These are phyloP conservation scores for Pseudopithomyces chartarum DNA, from an alignment of 2,329 filamentous ascomycete species.

Conservation along the genomic window DNA sequence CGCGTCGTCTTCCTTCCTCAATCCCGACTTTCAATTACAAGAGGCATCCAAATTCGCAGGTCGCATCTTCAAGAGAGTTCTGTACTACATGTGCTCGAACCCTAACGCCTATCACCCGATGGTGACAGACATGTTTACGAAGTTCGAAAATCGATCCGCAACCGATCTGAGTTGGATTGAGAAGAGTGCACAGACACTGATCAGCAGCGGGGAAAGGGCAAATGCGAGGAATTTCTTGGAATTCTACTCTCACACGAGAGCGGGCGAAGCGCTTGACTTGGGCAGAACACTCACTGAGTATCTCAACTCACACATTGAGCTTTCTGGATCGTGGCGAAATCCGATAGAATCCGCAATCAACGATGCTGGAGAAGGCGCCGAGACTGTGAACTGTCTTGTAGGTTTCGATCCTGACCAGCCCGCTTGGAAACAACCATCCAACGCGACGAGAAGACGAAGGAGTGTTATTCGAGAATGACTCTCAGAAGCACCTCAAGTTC, in stretches of 20 bases:
- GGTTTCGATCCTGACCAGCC: conserved; percentile 33
- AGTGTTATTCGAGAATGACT: background rate
- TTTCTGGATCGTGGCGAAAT: conserved; percentile 25
- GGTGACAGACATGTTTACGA: conserved; percentile 31
- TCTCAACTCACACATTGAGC: conserved; percentile 30
- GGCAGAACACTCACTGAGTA: conserved; percentile 32
- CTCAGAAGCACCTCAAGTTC: background rate
- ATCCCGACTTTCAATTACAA: conserved; percentile 39
- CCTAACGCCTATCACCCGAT: conserved; percentile 27
- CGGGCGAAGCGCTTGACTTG: conserved; percentile 29
- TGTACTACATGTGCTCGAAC: conserved; percentile 39
- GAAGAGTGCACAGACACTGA: conserved; percentile 21
- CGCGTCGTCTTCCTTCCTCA: conserved; percentile 38
- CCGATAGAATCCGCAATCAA: conserved; percentile 30
- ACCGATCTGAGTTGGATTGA: conserved; percentile 31
- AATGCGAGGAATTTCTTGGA: conserved; percentile 25
- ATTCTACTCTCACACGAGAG: conserved; percentile 31
- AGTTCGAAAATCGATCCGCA: conserved; percentile 32
- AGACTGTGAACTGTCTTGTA: conserved; percentile 37
- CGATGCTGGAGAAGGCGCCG: conserved; percentile 30
- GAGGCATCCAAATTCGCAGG: conserved; percentile 35
- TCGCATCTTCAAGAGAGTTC: conserved; percentile 31
- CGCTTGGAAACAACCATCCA: conserved; percentile 3
- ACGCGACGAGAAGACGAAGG: background rate
- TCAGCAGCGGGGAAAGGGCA: conserved; percentile 21